phyloP scores from a whole-genome alignment of 2,329 filamentous ascomycete genomes.

The Alternaria alternata region DNA sequence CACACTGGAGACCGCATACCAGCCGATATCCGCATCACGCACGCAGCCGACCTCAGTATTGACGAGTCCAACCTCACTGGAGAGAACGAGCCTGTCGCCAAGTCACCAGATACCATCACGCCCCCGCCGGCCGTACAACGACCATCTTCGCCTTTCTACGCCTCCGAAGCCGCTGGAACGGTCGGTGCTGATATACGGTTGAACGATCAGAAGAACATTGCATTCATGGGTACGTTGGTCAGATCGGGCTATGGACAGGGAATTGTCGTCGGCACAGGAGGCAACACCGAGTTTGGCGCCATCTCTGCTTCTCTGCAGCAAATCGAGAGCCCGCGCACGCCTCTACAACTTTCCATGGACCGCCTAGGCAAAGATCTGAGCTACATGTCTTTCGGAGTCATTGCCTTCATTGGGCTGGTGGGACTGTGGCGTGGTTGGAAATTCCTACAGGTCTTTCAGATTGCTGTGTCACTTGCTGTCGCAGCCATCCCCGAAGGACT shows the following conservation, averaged over 20 bases:
- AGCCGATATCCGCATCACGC: constrained; percentile 92
- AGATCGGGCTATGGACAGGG: constrained; percentile 95
- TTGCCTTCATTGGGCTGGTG: constrained; percentile 89
- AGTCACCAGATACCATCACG: constrained; percentile 71
- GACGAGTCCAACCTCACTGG: constrained; percentile 97
- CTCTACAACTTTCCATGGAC: constrained; percentile 95
- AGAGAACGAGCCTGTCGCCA: constrained; percentile 90
- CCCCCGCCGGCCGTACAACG: constrained; percentile 52
- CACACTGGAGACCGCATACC: constrained; percentile 96
- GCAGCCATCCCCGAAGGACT: constrained; percentile 95
- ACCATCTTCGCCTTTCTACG: constrained; percentile 64
- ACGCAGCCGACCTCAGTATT: constrained; percentile 87
- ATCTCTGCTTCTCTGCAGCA: constrained; percentile 94
- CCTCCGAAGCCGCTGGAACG: constrained; percentile 65
- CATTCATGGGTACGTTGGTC: constrained; percentile 97
- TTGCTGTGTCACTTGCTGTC: constrained; percentile 94
- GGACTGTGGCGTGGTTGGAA: constrained; percentile 90
- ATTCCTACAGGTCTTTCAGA: constrained; percentile 94
- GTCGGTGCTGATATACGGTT: constrained; percentile 72
- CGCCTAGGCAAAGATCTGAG: constrained; percentile 94
- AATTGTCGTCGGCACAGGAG: constrained; percentile 95
- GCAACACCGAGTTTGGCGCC: constrained; percentile 92
- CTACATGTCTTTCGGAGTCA: constrained; percentile 95
- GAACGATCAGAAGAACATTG: constrained; percentile 86
- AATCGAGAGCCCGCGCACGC: constrained; percentile 93